Percentiles rank a stretch among this genome's conserved stretches.
Evolutionary conservation across 148 eudicot genomes (phyloP).

Genomic region (Limonium bicolor): DNA sequence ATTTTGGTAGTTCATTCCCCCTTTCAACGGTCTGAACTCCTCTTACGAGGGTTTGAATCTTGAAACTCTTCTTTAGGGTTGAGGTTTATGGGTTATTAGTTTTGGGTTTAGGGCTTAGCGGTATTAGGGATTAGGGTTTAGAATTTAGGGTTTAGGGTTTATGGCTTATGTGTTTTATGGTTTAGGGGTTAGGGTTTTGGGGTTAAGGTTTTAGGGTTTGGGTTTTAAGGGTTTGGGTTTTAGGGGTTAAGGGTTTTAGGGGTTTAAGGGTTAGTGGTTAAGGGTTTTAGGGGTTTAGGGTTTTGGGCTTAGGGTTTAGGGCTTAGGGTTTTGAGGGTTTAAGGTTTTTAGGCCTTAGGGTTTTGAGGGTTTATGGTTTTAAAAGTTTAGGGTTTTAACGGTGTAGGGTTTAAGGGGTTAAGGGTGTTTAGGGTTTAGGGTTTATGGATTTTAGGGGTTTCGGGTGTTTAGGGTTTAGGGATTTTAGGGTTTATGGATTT

Average conservation of each 20-base stretch:
- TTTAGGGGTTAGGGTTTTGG: slow-evolving; percentile 10
- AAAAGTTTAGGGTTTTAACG: no score
- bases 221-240: slow-evolving; percentile 11
- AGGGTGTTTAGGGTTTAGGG: slow-evolving; percentile 7
- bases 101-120: slow-evolving; percentile 10
- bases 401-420: slow-evolving; percentile 4
- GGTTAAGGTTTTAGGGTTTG: slow-evolving; percentile 9
- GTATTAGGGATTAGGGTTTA: slow-evolving; percentile 8
- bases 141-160: slow-evolving; percentile 5
- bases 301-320: slow-evolving; percentile 10
- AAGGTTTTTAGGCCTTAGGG: slow-evolving; percentile 5
- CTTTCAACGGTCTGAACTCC: no score
- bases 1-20: no score
- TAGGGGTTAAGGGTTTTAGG: slow-evolving; percentile 10
- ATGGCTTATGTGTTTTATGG: slow-evolving; percentile 6
- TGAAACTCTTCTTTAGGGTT: slow-evolving; percentile 9
- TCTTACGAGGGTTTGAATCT: no score
- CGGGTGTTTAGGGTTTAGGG: slow-evolving; percentile 2
- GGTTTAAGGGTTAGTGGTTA: no score
- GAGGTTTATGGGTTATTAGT: slow-evolving; percentile 7
- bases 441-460: no score
- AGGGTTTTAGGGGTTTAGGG: slow-evolving; percentile 8
- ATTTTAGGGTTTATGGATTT: slow-evolving; percentile 3
- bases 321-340: slow-evolving; percentile 2
- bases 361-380: no score